Base-by-base conservation (phyloP, 192 early-diverging fungal species). In the Coemansia sp. region DNA sequence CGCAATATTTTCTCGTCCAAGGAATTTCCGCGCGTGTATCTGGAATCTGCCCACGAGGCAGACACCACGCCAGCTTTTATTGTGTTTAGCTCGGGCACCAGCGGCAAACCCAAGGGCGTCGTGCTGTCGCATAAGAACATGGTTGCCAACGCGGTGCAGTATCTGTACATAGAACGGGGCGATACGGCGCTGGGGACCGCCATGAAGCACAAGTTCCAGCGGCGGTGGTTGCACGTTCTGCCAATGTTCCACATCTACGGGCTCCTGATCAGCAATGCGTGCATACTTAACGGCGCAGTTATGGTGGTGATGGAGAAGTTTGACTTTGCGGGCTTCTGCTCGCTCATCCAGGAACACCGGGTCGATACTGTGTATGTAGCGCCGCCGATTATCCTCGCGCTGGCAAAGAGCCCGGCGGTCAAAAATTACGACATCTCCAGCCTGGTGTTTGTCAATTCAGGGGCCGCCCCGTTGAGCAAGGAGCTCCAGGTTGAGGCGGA, bases 161-260 rank as follows among this genome's bases (percentile, higher is more conserved):
- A 84, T 18, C 53, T 64, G 10, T 52, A 54, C 9, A 64, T 85
- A 54, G 85, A 89, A 30, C 18, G 23, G 14, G 9, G 8, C 21
- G 72, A 78, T 61, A 2, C 18, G 54, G 46, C 51, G 56, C 49
- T 56, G 24, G n/a, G 56, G 25, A 21, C 35, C 32, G 51, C 73
- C 48, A 35, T 44, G 19, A 16, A 24, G 1, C n/a, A 55, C 42
- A 71, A 61, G 32, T 29, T 33, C 31, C 71, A 67, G 32, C 64
- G 69, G 0, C 51, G 66, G 14, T 80, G 71, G 71, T 60, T 80
- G 28, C 65, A 68, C 5, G 67, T 74, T 1, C 71, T 80, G 51
- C 95, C 95, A 1, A 88, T 93, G 62, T 91, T 83, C 66, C 89
- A 91, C 56, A 86, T 86, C 43, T 90, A 86, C 54, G 88, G 87